Percentiles rank a stretch among this genome's conserved stretches.
Evolutionary conservation across 495 filamentous ascomycete species (phyloP).

Genomic region (Neurospora cerealis): DNA sequence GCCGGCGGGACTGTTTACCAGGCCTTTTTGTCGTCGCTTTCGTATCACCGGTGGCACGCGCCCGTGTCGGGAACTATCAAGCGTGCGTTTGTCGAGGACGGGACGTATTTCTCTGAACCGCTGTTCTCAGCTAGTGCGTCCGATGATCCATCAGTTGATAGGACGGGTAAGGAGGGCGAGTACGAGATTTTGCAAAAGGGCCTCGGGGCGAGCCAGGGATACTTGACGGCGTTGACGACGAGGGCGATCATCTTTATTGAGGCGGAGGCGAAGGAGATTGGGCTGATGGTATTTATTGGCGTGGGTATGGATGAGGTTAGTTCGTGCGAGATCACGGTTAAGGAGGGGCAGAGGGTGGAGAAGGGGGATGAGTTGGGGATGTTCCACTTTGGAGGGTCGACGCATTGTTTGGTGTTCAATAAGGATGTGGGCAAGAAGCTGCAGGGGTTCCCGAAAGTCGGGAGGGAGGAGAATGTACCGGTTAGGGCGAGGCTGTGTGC

Average conservation of each 20-base stretch:
- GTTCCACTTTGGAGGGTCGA: slow-evolving; percentile 67
- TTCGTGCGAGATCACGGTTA: slow-evolving; percentile 55
- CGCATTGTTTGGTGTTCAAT: slow-evolving; percentile 52
- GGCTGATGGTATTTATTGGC: slow-evolving; percentile 54
- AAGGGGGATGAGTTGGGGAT: slow-evolving; percentile 63
- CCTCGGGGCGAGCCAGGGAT: slow-evolving; percentile 40
- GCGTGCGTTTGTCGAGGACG: slow-evolving; percentile 44
- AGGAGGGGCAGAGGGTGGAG: slow-evolving; percentile 46
- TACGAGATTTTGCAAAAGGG: slow-evolving; percentile 26
- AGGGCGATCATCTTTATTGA: slow-evolving; percentile 59
- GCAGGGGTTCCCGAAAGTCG: slow-evolving; percentile 38
- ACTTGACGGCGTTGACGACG: slow-evolving; percentile 48
- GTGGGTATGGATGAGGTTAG: slow-evolving; percentile 66
- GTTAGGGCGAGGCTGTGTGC: slow-evolving; percentile 34
- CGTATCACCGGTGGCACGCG: slow-evolving; percentile 63
- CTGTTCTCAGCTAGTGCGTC: slow-evolving; percentile 21
- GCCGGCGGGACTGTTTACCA: slow-evolving; percentile 57
- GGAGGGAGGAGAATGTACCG: slow-evolving; percentile 44
- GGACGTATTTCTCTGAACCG: slow-evolving; percentile 62
- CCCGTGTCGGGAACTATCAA: slow-evolving; percentile 50
- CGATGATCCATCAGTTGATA: slow-evolving; percentile 15
- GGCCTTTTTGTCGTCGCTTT: slow-evolving; percentile 52
- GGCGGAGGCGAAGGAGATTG: slow-evolving; percentile 54
- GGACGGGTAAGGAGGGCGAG: slow-evolving; percentile 18
- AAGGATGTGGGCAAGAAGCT: slow-evolving; percentile 24